phyloP scores from a whole-genome alignment of 805 yeast species.

The Jamesozyma piceae region DNA sequence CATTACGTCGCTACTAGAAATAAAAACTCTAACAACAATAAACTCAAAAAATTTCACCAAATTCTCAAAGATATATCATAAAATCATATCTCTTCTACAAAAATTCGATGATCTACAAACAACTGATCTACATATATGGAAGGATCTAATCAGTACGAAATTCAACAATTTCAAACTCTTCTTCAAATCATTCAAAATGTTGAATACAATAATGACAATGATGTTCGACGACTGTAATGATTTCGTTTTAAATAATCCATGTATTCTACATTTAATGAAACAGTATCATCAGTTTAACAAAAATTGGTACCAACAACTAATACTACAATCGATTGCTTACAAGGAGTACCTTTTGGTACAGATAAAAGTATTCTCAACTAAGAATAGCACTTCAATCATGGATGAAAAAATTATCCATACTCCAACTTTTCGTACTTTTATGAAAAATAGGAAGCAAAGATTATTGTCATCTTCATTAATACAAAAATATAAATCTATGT shows the following conservation, averaged over 20 bases:
- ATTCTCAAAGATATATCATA: neutral
- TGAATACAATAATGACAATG: constrained; percentile 4
- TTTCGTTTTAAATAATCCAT: neutral
- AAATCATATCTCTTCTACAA: constrained; percentile 9
- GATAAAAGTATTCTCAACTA: neutral
- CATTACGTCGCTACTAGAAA: neutral
- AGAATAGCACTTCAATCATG: neutral
- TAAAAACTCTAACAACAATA: neutral
- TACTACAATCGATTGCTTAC: constrained; percentile 5
- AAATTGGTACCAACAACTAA: constrained; percentile 6
- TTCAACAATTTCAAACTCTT: constrained; percentile 16
- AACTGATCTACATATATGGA: neutral
- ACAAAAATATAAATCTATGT: neutral
- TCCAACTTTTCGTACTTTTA: neutral
- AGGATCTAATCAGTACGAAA: constrained; percentile 6
- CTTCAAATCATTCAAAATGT: constrained; percentile 15
- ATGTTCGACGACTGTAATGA: neutral
- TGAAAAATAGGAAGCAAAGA: neutral
- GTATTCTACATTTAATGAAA: constrained; percentile 10
- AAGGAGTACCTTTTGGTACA: constrained; percentile 9
- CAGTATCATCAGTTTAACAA: constrained; percentile 11
- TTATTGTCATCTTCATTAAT: neutral
- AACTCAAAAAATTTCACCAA: neutral
- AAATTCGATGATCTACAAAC: neutral
- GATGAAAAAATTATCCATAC: neutral